Evolutionary conservation across 164 flowering plant genomes (phyloP).

Genomic region (Vitis riparia): DNA sequence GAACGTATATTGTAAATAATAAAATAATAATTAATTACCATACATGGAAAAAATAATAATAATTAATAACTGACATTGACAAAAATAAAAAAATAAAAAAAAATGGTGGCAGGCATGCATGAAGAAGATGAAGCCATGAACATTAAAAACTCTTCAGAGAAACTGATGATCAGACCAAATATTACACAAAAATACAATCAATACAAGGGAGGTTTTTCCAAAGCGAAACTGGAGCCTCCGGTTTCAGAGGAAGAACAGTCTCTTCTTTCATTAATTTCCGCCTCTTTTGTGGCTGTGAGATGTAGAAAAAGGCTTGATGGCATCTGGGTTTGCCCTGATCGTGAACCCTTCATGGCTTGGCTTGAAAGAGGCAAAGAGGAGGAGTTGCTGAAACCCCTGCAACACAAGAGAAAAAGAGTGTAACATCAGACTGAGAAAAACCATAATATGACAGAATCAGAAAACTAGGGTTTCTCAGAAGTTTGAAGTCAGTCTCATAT

Average conservation of each 20-base stretch:
- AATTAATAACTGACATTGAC: neutral
- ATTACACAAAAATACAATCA: neutral
- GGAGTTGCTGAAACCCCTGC: neutral
- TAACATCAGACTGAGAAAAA: neutral
- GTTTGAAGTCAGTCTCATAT: neutral
- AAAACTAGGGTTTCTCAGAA: neutral
- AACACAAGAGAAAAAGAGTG: neutral
- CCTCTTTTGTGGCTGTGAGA: too few relatives aligned
- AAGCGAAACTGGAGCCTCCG: too few relatives aligned
- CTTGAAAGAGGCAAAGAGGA: neutral
- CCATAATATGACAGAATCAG: neutral
- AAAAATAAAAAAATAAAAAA: neutral
- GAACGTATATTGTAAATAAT: neutral
- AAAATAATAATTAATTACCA: neutral
- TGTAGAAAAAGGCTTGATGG: too few relatives aligned
- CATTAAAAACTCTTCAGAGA: neutral
- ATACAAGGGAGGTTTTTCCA: neutral
- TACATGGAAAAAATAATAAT: neutral
- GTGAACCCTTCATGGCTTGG: too few relatives aligned
- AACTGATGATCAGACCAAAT: neutral
- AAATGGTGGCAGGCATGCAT: conserved; percentile 20
- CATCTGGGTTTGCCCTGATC: too few relatives aligned
- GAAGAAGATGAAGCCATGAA: conserved; percentile 6
- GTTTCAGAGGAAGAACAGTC: too few relatives aligned
- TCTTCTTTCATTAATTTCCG: too few relatives aligned